A percentile compares a stretch with the other conserved stretches of the same genome.
Evolutionary conservation across 495 filamentous ascomycete genomes (phyloP).

Genomic region (Penicillium ucsense): DNA sequence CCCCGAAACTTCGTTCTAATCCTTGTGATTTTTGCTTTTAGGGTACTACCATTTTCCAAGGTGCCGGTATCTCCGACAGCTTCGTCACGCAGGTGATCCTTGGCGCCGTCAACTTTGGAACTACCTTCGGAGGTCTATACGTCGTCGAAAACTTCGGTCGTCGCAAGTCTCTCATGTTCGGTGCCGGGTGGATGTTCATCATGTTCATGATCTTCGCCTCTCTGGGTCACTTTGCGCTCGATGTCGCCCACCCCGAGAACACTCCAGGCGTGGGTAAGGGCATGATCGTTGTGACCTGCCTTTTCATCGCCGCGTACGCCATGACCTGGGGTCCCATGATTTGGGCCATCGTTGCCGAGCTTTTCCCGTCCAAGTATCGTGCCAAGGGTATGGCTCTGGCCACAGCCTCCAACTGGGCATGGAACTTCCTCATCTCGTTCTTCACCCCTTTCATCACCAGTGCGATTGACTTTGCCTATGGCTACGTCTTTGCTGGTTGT

Average conservation of each 20-base stretch:
- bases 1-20: background rate
- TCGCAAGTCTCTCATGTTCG: conserved; percentile 55
- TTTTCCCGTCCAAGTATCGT: conserved; percentile 67
- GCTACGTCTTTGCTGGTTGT: conserved; percentile 67
- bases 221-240: conserved; percentile 55
- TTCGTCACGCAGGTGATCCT: conserved; percentile 68
- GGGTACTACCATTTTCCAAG: conserved; percentile 63
- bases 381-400: conserved; percentile 64
- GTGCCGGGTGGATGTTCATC: conserved; percentile 57
- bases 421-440: conserved; percentile 77
- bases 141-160: conserved; percentile 63
- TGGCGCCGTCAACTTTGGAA: conserved; percentile 61
- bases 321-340: conserved; percentile 74
- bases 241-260: conserved; percentile 40
- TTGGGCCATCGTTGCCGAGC: conserved; percentile 69
- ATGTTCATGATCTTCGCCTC: conserved; percentile 65
- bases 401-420: conserved; percentile 74
- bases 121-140: conserved; percentile 62
- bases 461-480: conserved; percentile 60
- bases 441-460: conserved; percentile 64
- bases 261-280: conserved; percentile 57
- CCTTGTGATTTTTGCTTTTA: conserved; percentile 40
- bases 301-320: conserved; percentile 48
- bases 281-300: conserved; percentile 64
- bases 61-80: conserved; percentile 58